Conservation (phyloP, 108 stramenopile genomes). For the Cyclotella choctawhatcheeana region DNA sequence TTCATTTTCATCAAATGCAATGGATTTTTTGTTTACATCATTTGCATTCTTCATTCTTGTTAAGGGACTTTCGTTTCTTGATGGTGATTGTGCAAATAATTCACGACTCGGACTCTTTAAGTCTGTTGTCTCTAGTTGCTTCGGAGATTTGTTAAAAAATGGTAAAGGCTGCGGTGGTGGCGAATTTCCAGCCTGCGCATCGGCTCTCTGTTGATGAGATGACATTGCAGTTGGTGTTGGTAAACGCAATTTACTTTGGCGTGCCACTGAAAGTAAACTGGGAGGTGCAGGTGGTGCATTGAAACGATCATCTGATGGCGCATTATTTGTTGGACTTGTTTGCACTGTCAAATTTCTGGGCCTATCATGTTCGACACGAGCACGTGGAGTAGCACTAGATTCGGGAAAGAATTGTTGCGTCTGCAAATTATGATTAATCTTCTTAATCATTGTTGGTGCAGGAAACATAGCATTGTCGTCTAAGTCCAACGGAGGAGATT, state of each 20-base stretch:
- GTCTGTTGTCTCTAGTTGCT: not conserved
- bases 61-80: not conserved
- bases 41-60: not conserved
- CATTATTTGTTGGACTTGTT: not conserved
- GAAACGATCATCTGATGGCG: not conserved
- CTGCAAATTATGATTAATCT: not conserved
- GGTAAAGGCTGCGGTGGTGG: constrained; percentile 31
- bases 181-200: too few relatives aligned
- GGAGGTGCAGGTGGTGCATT: not conserved
- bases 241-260: not conserved
- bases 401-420: not conserved
- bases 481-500: constrained; percentile 9
- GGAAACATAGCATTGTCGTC: not conserved
- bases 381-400: not conserved
- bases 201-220: not conserved
- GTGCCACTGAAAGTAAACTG: not conserved
- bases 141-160: constrained; percentile 6
- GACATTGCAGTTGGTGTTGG: not conserved
- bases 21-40: too few relatives aligned
- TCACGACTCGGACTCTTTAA: constrained; percentile 2
- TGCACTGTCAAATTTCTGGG: not conserved
- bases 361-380: not conserved
- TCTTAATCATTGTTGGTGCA: too few relatives aligned
- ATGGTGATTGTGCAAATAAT: not conserved
- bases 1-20: too few relatives aligned